phyloP scores from a whole-genome alignment of 2,329 filamentous ascomycete species.

The Aspergillus proliferans region DNA sequence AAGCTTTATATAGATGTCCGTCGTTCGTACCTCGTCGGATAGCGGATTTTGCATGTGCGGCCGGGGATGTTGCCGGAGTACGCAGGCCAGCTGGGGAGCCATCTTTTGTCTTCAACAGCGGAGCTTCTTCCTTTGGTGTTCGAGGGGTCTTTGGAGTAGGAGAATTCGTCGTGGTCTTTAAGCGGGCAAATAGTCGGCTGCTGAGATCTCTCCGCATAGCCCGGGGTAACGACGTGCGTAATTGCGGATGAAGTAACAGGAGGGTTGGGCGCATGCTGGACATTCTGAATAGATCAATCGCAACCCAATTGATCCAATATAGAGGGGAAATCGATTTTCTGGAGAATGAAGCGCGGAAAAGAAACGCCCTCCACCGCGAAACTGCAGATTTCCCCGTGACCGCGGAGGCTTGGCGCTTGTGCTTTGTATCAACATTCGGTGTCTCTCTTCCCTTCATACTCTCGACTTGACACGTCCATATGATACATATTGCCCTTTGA shows the following conservation, averaged over 20 bases:
- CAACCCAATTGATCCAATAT: not conserved
- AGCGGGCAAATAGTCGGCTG: constrained; percentile 20
- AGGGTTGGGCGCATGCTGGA: constrained; percentile 3
- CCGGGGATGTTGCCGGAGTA: constrained; percentile 9
- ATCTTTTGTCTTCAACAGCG: constrained; percentile 16
- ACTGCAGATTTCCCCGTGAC: no score
- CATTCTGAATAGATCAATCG: not conserved
- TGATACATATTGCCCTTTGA: not conserved
- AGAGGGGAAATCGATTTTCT: not conserved
- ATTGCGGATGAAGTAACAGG: constrained; percentile 24
- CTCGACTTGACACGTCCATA: not conserved
- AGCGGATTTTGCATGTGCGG: constrained; percentile 18
- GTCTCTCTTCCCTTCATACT: no score
- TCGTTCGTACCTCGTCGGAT: constrained; percentile 22
- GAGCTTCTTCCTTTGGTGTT: constrained; percentile 16
- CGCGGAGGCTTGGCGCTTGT: no score
- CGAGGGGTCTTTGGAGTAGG: constrained; percentile 16
- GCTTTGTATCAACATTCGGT: not conserved
- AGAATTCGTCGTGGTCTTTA: constrained; percentile 22
- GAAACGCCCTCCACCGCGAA: no score
- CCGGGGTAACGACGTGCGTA: constrained; percentile 21
- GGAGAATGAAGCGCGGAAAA: no score
- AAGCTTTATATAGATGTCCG: not conserved
- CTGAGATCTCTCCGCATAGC: constrained; percentile 21
- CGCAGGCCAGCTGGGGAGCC: constrained; percentile 7